These are phyloP conservation scores for Anisodus tanguticus DNA, from an alignment of 257 asterid species.

Conservation along the genomic window DNA sequence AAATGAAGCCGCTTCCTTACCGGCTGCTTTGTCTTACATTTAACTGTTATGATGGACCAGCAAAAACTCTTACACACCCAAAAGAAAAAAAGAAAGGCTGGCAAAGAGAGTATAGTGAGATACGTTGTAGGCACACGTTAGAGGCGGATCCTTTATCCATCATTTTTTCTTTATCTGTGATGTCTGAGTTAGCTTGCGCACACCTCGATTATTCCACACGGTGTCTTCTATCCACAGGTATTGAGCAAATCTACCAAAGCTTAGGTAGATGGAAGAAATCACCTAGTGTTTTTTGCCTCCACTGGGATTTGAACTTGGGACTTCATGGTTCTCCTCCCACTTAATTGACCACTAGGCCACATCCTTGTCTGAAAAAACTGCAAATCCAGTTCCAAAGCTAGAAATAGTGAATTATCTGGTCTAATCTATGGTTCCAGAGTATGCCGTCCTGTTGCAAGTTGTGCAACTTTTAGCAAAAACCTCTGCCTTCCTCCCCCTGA, in stretches of 20 bases:
- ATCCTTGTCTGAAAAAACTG: background rate
- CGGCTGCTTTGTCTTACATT: conserved; percentile 16
- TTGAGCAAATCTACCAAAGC: background rate
- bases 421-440: background rate
- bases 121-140: background rate
- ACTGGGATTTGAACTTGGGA: background rate
- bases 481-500: background rate
- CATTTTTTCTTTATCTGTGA: background rate
- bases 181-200: background rate
- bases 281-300: background rate
- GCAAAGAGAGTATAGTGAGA: background rate
- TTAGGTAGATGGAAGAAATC: background rate
- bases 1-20: background rate
- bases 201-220: background rate
- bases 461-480: background rate
- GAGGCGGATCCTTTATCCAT: background rate
- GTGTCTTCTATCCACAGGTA: background rate
- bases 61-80: background rate
- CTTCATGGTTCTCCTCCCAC: background rate
- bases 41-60: background rate
- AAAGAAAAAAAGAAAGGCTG: background rate
- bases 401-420: background rate
- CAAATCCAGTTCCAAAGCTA: background rate
- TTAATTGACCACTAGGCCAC: background rate
- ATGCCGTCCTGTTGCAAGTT: background rate